Conservation (phyloP, 2,329 filamentous ascomycete genomes). For the Alternaria arbusti region DNA sequence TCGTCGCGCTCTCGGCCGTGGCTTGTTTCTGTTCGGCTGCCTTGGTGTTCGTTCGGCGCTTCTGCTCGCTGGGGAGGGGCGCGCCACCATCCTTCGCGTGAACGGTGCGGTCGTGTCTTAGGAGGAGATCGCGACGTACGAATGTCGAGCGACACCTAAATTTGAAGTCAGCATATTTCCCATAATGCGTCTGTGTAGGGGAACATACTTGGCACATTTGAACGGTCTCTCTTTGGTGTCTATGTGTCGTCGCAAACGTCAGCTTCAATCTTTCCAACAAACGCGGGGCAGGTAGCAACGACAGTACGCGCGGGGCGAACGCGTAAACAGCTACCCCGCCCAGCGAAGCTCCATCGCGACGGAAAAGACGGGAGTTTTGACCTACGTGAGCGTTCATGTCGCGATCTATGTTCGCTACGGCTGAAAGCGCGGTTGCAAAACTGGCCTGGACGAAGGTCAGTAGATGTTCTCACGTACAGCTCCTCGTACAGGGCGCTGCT, state of each 20-base stretch:
- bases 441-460: slow-evolving; percentile 56
- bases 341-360: slow-evolving; percentile 31
- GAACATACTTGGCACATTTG: slow-evolving; percentile 67
- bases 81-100: slow-evolving; percentile 97
- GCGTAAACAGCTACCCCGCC: slow-evolving; percentile 38
- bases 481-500: background rate
- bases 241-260: slow-evolving; percentile 46
- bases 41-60: slow-evolving; percentile 78
- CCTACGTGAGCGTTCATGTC: slow-evolving; percentile 98
- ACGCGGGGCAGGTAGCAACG: slow-evolving; percentile 26
- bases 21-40: slow-evolving; percentile 66
- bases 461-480: background rate
- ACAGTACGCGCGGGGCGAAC: slow-evolving; percentile 45
- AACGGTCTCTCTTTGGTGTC: slow-evolving; percentile 99
- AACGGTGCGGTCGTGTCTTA: slow-evolving; percentile 96
- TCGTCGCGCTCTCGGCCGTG: slow-evolving; percentile 81
- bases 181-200: no score
- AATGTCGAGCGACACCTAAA: slow-evolving; percentile 98
- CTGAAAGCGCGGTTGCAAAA: slow-evolving; percentile 98
- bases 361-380: slow-evolving; percentile 45
- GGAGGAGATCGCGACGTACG: slow-evolving; percentile 92
- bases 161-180: slow-evolving; percentile 15
- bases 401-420: slow-evolving; percentile 93
- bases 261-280: no score
- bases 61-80: slow-evolving; percentile 91